Percentiles rank a stretch among this genome's conserved stretches.
Conservation (phyloP, 495 filamentous ascomycete genomes). For the Astrocystis sublimbata region DNA sequence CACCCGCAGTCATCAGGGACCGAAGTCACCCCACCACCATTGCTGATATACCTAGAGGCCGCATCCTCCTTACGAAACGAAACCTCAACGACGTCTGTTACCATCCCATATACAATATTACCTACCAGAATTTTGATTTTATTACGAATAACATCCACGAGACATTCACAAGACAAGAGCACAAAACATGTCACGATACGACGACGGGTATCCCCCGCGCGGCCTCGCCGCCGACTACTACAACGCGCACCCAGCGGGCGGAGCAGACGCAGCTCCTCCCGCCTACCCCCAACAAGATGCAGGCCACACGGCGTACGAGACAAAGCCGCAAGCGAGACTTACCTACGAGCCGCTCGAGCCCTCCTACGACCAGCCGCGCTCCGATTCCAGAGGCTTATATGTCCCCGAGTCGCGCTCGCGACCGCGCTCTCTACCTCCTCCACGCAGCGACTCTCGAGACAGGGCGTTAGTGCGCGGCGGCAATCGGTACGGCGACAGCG, state of each 20-base stretch:
- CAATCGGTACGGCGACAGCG: conserved; percentile 13
- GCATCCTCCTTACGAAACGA: not conserved
- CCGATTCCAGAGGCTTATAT: conserved; percentile 13
- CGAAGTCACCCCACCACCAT: conserved; percentile 15
- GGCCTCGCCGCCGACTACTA: conserved; percentile 17
- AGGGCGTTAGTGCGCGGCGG: conserved; percentile 17
- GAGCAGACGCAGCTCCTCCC: conserved; percentile 2
- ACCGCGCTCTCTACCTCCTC: conserved; percentile 26
- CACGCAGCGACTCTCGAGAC: conserved; percentile 24
- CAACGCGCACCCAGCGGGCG: conserved; percentile 17
- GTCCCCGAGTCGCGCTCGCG: conserved; percentile 22
- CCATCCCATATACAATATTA: not conserved
- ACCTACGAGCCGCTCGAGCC: conserved; percentile 29
- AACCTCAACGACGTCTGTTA: not conserved
- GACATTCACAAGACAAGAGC: conserved; percentile 3
- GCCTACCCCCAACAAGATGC: conserved; percentile 18
- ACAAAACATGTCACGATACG: conserved; percentile 34
- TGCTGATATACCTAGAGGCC: not conserved
- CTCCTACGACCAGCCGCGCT: conserved; percentile 12
- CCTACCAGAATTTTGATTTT: not conserved
- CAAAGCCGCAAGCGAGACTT: conserved; percentile 20
- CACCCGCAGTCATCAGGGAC: conserved; percentile 11
- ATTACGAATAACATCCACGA: too few relatives aligned
- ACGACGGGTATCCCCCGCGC: conserved; percentile 23
- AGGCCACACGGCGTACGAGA: conserved; percentile 16